phyloP scores from a whole-genome alignment of 208 protist genomes.

The Leishmania aethiopica region DNA sequence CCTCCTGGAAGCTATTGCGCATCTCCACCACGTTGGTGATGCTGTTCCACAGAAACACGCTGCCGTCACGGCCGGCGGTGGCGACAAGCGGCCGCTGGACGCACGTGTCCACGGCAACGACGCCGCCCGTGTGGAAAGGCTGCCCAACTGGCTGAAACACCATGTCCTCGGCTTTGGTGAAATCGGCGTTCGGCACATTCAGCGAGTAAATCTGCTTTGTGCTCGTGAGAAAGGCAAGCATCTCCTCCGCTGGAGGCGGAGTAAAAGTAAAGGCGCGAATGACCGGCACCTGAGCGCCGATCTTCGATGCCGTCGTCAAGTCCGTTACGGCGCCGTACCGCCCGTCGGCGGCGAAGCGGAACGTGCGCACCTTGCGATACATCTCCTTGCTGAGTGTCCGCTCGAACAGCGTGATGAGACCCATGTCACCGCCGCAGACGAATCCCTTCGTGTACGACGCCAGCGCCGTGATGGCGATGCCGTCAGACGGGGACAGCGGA shows the following conservation, averaged over 20 bases:
- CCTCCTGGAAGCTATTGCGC: constrained; percentile 90
- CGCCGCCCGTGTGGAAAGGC: constrained; percentile 88
- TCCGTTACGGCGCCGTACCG: constrained; percentile 29
- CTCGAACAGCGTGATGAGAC: constrained; percentile 95
- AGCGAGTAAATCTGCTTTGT: constrained; percentile 94
- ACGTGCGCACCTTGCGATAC: constrained; percentile 93
- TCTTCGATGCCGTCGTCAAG: constrained; percentile 27
- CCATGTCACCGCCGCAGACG: constrained; percentile 94
- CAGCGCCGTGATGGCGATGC: constrained; percentile 87
- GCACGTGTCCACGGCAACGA: constrained; percentile 94
- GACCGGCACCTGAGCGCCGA: constrained; percentile 54
- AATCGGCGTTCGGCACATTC: constrained; percentile 94
- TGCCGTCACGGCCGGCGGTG: constrained; percentile 91
- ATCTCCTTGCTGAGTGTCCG: constrained; percentile 92
- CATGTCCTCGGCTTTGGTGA: constrained; percentile 92
- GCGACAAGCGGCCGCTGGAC: constrained; percentile 95
- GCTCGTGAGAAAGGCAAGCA: constrained; percentile 90
- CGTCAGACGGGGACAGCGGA: constrained; percentile 87
- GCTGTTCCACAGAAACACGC: constrained; percentile 97
- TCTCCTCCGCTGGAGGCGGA: constrained; percentile 88
- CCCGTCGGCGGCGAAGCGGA: constrained; percentile 84
- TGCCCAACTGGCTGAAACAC: constrained; percentile 92
- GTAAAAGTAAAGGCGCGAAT: constrained; percentile 88
- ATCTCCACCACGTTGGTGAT: constrained; percentile 94
- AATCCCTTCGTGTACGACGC: constrained; percentile 94